phyloP scores from a whole-genome alignment of 495 filamentous ascomycete genomes.

The Apiosordaria backusii region DNA sequence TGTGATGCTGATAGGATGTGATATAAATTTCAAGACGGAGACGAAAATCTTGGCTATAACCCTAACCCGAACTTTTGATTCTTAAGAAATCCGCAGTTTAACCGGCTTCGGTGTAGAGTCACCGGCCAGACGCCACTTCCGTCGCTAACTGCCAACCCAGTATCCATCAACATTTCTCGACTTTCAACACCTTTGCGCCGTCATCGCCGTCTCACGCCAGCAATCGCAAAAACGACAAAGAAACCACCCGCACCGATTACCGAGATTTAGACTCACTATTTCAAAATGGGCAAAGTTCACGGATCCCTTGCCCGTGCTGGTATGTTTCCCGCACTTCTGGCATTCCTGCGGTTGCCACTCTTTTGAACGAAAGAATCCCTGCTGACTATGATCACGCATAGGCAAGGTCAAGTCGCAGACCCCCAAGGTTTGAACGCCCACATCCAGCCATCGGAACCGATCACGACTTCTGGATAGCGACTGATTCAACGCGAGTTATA shows the following conservation, averaged over 20 bases:
- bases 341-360: background rate
- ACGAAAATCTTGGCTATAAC: no score
- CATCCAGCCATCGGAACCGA: background rate
- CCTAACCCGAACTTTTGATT: background rate
- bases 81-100: background rate
- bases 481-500: constrained; percentile 25
- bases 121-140: background rate
- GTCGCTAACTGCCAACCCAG: constrained; percentile 1
- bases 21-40: no score
- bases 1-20: no score
- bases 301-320: constrained; percentile 94
- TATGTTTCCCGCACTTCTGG: constrained; percentile 23
- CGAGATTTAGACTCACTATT: background rate
- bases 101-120: background rate
- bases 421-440: constrained; percentile 40
- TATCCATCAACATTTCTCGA: background rate
- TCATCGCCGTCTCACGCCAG: background rate
- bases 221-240: background rate
- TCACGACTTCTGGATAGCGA: background rate
- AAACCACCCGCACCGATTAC: background rate
- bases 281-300: constrained; percentile 86
- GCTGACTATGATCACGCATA: constrained; percentile 14
- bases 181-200: background rate
- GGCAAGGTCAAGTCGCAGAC: constrained; percentile 51
- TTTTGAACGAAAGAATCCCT: background rate